Conservation (phyloP, 176 grass and related monocot genomes). For the Oryza rufipogon region DNA sequence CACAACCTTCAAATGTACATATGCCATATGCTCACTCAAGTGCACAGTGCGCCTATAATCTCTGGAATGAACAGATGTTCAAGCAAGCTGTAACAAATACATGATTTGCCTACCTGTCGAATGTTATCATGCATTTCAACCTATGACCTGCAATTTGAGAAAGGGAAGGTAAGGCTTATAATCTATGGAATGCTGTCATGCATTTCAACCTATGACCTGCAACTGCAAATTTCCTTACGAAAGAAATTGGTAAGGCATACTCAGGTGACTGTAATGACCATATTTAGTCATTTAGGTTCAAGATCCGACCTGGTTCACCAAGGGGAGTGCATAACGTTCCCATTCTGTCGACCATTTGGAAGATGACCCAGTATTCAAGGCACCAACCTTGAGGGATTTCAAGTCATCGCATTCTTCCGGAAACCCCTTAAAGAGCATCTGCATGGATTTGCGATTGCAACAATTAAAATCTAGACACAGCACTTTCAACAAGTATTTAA, state of each 20-base stretch:
- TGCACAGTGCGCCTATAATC: not conserved
- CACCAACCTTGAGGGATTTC: conserved; percentile 70
- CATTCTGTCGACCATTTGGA: conserved; percentile 79
- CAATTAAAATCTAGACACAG: conserved; percentile 4
- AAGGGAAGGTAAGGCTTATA: not conserved
- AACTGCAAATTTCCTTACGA: conserved; percentile 23
- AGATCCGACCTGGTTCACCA: conserved; percentile 61
- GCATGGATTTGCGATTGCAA: conserved; percentile 28
- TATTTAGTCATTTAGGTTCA: not conserved
- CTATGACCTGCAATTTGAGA: conserved; percentile 35
- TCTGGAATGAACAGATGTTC: not conserved
- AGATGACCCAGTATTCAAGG: conserved; percentile 60
- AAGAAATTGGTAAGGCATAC: not conserved
- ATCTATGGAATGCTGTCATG: not conserved
- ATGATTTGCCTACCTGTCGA: conserved; percentile 18
- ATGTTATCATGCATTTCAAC: not conserved
- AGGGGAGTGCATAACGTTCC: conserved; percentile 68
- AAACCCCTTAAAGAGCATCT: conserved; percentile 96
- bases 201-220: conserved; percentile 33
- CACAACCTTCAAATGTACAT: not conserved
- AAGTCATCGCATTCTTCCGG: conserved; percentile 66
- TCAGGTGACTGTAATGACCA: not conserved
- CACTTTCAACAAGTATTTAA: not conserved
- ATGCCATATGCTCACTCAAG: conserved; percentile 1
- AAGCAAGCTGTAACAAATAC: not conserved